phyloP scores from a whole-genome alignment of 805 yeast species.

The Hanseniaspora mollemarum region DNA sequence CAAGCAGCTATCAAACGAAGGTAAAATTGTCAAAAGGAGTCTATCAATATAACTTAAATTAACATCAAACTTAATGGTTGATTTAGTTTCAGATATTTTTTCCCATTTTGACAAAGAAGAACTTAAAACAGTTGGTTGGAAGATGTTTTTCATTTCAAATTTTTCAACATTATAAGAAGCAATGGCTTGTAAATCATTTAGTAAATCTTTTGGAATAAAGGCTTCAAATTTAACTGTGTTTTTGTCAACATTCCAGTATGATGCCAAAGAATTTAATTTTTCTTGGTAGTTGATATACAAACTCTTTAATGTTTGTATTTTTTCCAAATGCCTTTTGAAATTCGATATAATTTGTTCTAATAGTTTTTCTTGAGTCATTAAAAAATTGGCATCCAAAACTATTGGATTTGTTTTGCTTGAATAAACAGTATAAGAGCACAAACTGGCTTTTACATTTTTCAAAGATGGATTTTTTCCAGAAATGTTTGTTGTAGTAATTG shows the following conservation, averaged over 20 bases:
- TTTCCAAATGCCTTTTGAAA: neutral
- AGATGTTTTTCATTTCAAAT: conserved; percentile 18
- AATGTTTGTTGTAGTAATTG: neutral
- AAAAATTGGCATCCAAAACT: neutral
- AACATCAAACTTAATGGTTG: conserved; percentile 29
- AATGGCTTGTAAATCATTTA: neutral
- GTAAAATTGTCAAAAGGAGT: conserved; percentile 42
- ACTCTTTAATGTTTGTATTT: neutral
- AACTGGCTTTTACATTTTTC: neutral
- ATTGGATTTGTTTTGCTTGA: neutral
- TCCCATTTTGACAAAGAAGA: conserved; percentile 25
- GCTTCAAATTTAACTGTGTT: neutral
- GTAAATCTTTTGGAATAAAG: neutral
- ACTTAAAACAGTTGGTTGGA: conserved; percentile 18
- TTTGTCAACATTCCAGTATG: neutral
- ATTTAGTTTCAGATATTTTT: conserved; percentile 26
- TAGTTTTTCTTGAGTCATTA: neutral
- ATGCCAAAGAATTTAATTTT: neutral
- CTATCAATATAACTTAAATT: conserved; percentile 36
- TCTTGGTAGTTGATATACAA: neutral
- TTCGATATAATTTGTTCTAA: neutral
- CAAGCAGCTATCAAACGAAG: conserved; percentile 52
- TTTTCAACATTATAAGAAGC: neutral
- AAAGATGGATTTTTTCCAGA: neutral
- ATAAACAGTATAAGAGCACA: neutral